Base-by-base conservation (phyloP, 352 stramenopile genomes). In the Globisporangium irregulare region DNA sequence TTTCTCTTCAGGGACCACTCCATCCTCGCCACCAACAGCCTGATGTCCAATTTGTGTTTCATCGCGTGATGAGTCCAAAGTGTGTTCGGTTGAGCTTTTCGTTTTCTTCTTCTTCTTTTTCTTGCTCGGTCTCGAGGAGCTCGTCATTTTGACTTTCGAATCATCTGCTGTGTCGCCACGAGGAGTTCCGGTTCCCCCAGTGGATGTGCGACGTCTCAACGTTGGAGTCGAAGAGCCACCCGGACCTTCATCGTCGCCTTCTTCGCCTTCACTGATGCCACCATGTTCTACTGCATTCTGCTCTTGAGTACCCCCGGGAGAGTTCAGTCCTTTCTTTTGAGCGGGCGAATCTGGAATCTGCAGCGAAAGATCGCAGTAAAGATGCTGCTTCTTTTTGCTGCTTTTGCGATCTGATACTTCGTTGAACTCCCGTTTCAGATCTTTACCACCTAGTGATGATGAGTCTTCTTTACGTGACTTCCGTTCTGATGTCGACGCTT, bases 31-130 rank as follows among this genome's bases (percentile, higher is more conserved):
- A 46, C 1, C 59, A 74, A 27, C 67, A 73, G 10, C 71, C 66
- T 14, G 67, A 54, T 73, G 65, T 32, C 72, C 76, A 14, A 73
- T 48, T 12, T 67, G 66, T 41, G 38, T 3, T 27, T 75, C 73
- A 6, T 76, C 59, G 8, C 22, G 36, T 20, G 34, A 68, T 29
- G 62, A n/a, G n/a, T 51, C 24, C 36, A n/a, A 34, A n/a, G 62
- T 36, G 1, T 14, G 6, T 3, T 62, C 61, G 43, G 73, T 67
- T 20, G 62, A 67, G 41, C 74, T 80, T 20, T 60, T 69, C 50
- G 59, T 62, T 65, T 89, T 91, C 62, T 83, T 89, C 64, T 82
- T 86, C 51, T 83, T 87, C 66, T 84, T 87, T 36, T 89, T 89
- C 62, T 89, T 89, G 34, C 73, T 69, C 4, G 43, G 7, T 43